Base-by-base conservation (phyloP, 805 yeast genomes). In the Maudiozyma serrabonitensis region DNA sequence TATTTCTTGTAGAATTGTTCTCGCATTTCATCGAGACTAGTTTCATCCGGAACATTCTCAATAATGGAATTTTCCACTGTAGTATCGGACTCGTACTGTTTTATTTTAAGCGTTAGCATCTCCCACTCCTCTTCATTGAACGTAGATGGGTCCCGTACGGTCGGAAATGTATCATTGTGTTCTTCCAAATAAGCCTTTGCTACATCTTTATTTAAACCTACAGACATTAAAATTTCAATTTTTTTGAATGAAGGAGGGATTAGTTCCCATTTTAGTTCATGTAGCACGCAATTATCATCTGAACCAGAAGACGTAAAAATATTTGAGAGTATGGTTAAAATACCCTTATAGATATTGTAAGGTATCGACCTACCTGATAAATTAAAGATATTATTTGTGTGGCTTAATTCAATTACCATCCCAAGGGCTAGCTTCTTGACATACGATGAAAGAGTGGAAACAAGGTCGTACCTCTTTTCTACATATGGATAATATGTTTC, bases 261-360 rank as follows among this genome's bases (percentile, higher is more conserved):
- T 16, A 59, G 45, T 42, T 64, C 64, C 67, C 69, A 65, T 1
- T 56, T 48, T n/a, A 66, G 50, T 18, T 59, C 60, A 32, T 56
- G 56, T 4, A 58, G 49, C 6, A 50, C 70, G 32, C 41, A 35
- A 7, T 44, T 16, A 11, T 42, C 49, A 4, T 41, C 46, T 7
- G n/a, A 28, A 23, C 47, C 44, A 23, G 46, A 38, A 7, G 72
- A 74, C 6, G 71, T 63, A 54, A 68, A 76, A 1, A 74, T 66
- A 45, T 72, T 68, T 45, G 70, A 72, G 31, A 76, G 60, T 41
- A 81, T 67, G 2, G 68, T 61, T 16, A 79, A 63, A 1, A 79
- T 47, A 50, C 74, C 75, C 26, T 75, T 76, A 43, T 78, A 66
- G 4, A 80, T 66, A 1, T 64, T 58, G 28, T 64, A 63, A 6